Base-by-base conservation (phyloP, 805 yeast species). In the Danielozyma ontarioensis region DNA sequence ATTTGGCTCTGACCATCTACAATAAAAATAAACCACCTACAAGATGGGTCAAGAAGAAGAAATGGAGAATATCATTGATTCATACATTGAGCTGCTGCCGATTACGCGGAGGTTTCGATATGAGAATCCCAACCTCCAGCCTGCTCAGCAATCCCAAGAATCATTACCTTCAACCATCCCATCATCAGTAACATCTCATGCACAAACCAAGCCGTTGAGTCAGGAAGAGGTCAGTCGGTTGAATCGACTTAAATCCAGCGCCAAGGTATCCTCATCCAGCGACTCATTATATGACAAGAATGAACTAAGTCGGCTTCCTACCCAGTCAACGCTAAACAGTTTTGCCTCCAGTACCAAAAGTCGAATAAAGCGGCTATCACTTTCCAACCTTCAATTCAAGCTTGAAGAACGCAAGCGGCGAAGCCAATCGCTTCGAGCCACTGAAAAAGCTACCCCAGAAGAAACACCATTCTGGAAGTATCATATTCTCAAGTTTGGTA, bases 381-480 rank as follows among this genome's bases (percentile, higher is more conserved):
- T n/a, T n/a, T n/a, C n/a, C n/a, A n/a, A n/a, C 29, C 29, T 8
- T 5, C 29, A 5, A 12, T 16, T 13, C 12, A 13, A 8, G 29
- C 8, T 15, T 5, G 17, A n/a, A 27, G 12, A 10, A 12, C 17
- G 7, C 17, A 13, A 13, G 17, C 29, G 27, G 27, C 13, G 27
- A n/a, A 8, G 13, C 6, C 7, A 15, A 25, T 13, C 27, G 15
- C 27, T 25, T 25, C 27, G 6, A 13, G 15, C 13, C 22, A 29
- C 37, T 7, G 40, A 32, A 17, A 28, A 27, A 13, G 25, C 28
- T 10, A 22, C 30, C 25, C n/a, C 23, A 22, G 28, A 22, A 11
- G 29, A 32, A 11, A 35, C 56, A 15, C 68, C 65, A 13, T 72
- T 66, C 42, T 78, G 81, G 79, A 80, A 79, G 48, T 82, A 80